Evolutionary conservation across 352 stramenopile species (phyloP).

Genomic region (Achlya hypogyna): DNA sequence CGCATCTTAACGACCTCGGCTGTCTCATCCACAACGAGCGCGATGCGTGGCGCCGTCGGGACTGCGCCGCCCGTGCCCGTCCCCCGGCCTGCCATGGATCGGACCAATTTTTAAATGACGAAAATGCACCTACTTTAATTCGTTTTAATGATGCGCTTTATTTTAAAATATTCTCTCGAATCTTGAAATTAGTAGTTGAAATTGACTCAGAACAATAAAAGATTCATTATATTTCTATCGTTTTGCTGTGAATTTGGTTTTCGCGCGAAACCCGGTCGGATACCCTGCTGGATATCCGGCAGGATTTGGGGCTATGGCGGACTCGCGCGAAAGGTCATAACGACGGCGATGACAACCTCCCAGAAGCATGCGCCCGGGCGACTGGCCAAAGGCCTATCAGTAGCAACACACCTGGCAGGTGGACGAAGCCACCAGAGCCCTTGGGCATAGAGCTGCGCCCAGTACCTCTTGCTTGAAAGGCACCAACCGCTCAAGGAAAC

Average conservation of each 20-base stretch:
- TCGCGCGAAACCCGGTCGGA: neutral
- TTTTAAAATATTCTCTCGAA: no score
- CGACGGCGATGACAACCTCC: neutral
- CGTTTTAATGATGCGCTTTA: no score
- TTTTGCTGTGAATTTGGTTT: neutral
- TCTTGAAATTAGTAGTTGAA: neutral
- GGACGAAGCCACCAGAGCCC: no score
- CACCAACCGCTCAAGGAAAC: no score
- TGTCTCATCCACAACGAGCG: constrained; percentile 46
- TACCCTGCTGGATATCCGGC: neutral
- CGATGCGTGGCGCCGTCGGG: constrained; percentile 6
- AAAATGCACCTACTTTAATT: neutral
- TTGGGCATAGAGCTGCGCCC: no score
- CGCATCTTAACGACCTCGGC: constrained; percentile 75
- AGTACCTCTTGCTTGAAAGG: no score
- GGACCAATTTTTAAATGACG: neutral
- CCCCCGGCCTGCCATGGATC: constrained; percentile 12
- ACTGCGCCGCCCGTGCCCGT: neutral
- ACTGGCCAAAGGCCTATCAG: no score
- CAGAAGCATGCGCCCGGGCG: no score
- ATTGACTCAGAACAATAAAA: neutral
- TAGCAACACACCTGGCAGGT: no score
- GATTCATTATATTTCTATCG: neutral
- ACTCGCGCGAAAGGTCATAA: no score
- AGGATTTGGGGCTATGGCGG: neutral